These are phyloP conservation scores for Penicillium verhagenii DNA, from an alignment of 495 filamentous ascomycete genomes.

Conservation along the genomic window DNA sequence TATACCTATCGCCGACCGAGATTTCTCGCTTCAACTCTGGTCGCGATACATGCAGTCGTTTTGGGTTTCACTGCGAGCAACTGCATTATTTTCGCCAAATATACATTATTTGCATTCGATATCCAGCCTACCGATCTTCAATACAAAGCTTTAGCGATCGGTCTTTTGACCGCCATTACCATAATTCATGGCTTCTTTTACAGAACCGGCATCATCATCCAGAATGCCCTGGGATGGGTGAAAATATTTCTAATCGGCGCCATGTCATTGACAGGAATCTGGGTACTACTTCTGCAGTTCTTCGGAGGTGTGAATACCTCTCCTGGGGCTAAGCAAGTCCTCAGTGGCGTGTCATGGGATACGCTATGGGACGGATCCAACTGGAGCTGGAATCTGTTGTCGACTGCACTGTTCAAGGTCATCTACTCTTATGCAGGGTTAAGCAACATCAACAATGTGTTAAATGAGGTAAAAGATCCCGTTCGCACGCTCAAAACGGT, in stretches of 20 bases:
- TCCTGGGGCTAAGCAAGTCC: background rate
- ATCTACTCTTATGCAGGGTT: slow-evolving; percentile 70
- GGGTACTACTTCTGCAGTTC: slow-evolving; percentile 37
- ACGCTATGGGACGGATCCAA: slow-evolving; percentile 43
- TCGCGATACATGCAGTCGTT: slow-evolving; percentile 66
- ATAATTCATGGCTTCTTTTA: slow-evolving; percentile 41
- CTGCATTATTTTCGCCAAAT: slow-evolving; percentile 46
- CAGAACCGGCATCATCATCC: slow-evolving; percentile 40
- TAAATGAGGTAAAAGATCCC: slow-evolving; percentile 72
- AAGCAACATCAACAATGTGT: slow-evolving; percentile 70
- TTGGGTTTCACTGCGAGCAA: slow-evolving; percentile 63
- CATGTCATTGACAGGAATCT: slow-evolving; percentile 44
- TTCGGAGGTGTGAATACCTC: slow-evolving; percentile 11
- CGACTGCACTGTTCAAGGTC: slow-evolving; percentile 70
- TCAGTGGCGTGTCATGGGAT: slow-evolving; percentile 29
- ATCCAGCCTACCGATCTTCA: slow-evolving; percentile 34
- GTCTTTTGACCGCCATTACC: slow-evolving; percentile 36
- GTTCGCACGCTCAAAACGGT: slow-evolving; percentile 64
- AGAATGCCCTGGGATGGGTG: slow-evolving; percentile 47
- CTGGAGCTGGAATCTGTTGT: slow-evolving; percentile 51
- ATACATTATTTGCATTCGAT: slow-evolving; percentile 41
- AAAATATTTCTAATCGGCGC: slow-evolving; percentile 48
- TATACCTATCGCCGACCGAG: slow-evolving; percentile 67
- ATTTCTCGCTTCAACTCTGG: slow-evolving; percentile 66
- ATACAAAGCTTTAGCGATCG: slow-evolving; percentile 36